phyloP scores from a whole-genome alignment of 2,329 filamentous ascomycete species.

The Cryphonectria nitschkei region DNA sequence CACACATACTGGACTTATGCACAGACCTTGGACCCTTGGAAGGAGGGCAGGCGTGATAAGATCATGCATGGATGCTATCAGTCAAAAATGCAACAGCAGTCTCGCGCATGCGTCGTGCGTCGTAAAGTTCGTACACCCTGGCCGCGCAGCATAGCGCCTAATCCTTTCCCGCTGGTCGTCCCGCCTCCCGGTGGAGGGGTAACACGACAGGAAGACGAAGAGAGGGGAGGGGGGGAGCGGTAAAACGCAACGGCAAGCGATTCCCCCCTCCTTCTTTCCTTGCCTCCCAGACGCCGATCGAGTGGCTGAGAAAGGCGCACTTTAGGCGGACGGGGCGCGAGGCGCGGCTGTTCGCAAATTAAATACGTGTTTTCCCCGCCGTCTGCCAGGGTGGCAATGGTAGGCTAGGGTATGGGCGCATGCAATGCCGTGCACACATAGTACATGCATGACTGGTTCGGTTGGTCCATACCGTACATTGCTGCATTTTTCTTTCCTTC shows the following conservation, averaged over 20 bases:
- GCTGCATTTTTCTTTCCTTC: background rate
- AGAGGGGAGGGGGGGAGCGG: too few relatives aligned
- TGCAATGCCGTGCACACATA: background rate
- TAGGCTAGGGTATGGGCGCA: background rate
- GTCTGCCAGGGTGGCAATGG: background rate
- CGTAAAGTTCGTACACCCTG: background rate
- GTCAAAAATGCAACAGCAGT: conserved; percentile 1
- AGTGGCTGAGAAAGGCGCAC: conserved; percentile 9
- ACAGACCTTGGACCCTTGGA: background rate
- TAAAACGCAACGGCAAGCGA: background rate
- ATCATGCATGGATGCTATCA: background rate
- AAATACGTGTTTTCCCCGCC: background rate
- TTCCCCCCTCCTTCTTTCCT: background rate
- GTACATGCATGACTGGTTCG: background rate
- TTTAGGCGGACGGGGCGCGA: conserved; percentile 4
- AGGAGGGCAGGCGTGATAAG: conserved; percentile 1
- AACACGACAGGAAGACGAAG: background rate
- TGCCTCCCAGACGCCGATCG: background rate
- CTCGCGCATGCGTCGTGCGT: background rate
- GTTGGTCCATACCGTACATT: background rate
- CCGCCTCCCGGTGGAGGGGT: conserved; percentile 2
- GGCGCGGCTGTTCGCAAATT: conserved; percentile 8
- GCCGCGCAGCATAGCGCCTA: conserved; percentile 3
- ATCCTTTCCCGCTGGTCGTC: conserved; percentile 1
- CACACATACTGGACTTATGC: background rate